phyloP scores from a whole-genome alignment of 148 eudicot species.

The Chenopodium album region DNA sequence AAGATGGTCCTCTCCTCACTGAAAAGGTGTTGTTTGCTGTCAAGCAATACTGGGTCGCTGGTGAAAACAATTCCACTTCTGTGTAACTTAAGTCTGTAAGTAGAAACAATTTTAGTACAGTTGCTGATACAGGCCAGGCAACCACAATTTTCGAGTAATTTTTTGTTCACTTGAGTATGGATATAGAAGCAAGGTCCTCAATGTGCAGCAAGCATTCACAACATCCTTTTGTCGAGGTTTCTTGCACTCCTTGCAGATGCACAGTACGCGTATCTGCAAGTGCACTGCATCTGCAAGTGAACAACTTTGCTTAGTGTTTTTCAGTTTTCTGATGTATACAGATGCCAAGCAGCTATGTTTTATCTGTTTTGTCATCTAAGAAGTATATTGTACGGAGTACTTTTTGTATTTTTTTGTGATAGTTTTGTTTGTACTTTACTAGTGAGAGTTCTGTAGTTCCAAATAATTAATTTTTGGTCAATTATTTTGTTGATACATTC shows the following conservation, averaged over 20 bases:
- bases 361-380: no score
- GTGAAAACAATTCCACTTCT: conserved; percentile 33
- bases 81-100: background rate
- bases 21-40: conserved; percentile 46
- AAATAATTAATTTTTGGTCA: no score
- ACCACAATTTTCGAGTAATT: background rate
- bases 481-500: no score
- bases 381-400: no score
- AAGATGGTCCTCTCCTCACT: conserved; percentile 41
- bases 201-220: conserved; percentile 3
- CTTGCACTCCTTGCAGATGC: background rate
- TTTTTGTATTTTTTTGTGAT: no score
- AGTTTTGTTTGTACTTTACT: no score
- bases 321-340: background rate
- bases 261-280: background rate
- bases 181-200: conserved; percentile 1
- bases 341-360: background rate
- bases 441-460: no score
- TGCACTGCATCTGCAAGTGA: background rate
- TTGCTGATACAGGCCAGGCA: no score
- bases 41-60: conserved; percentile 44
- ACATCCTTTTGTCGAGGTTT: background rate
- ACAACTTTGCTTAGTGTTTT: background rate
- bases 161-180: background rate
- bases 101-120: background rate